Percentiles rank a stretch among this genome's conserved stretches.
phyloP scores from a whole-genome alignment of 805 yeast genomes.

The Kluyveromyces nonfermentans region DNA sequence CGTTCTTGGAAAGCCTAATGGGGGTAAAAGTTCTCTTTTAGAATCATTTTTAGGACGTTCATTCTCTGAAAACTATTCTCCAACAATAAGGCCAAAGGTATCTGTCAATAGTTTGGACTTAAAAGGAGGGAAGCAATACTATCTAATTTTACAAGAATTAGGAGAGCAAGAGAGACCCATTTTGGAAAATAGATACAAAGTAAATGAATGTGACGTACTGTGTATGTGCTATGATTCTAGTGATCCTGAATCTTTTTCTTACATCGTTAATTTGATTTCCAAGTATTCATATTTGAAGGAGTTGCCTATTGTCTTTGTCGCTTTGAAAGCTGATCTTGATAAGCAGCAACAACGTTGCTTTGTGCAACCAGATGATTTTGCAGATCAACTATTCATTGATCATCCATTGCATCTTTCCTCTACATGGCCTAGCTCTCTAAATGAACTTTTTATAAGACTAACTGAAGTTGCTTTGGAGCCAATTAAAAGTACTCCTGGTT shows the following conservation, averaged over 20 bases:
- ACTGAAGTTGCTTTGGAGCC: constrained; percentile 86
- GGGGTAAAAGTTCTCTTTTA: constrained; percentile 81
- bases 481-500: constrained; percentile 64
- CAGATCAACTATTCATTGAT: constrained; percentile 52
- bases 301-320: constrained; percentile 81
- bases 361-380: constrained; percentile 79
- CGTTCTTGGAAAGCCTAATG: constrained; percentile 71
- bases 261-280: constrained; percentile 59
- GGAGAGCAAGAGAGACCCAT: constrained; percentile 83
- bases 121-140: constrained; percentile 92
- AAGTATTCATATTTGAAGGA: constrained; percentile 48
- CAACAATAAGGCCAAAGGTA: constrained; percentile 70
- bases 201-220: constrained; percentile 83
- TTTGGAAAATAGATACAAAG: constrained; percentile 53
- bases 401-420: constrained; percentile 90
- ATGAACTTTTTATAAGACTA: constrained; percentile 75
- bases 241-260: constrained; percentile 89
- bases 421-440: constrained; percentile 77
- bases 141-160: constrained; percentile 79
- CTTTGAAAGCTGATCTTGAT: constrained; percentile 90
- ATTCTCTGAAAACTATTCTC: constrained; percentile 61
- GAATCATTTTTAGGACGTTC: constrained; percentile 74
- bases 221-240: constrained; percentile 90
- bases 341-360: constrained; percentile 87
- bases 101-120: constrained; percentile 90